Evolutionary conservation across 192 early-diverging fungal species (phyloP), one percentile per base, ranked within the genome.

Genomic region (Coemansia sp.): DNA sequence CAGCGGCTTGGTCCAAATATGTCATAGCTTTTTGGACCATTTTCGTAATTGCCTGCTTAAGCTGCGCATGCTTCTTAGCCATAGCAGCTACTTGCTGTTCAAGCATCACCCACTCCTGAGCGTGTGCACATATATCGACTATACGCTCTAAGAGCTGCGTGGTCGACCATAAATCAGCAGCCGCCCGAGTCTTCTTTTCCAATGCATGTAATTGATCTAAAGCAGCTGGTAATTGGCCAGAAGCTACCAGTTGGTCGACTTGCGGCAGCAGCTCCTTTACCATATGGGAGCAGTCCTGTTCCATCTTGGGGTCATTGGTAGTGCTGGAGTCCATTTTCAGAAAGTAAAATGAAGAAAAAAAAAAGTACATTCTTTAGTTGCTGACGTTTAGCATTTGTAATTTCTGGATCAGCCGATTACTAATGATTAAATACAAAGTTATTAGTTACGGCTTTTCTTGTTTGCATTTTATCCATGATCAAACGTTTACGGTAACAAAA

Each of bases 11-110:
- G 49, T 97, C 97, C 23, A 99, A 68, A 54, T 84, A 92, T 46
- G 82, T 75, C 86, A 95, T 95, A 5, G 90, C 87, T 65, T 92
- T 84, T 60, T 97, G 92, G 12, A 96, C 86, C 97, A 99, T 99
- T 54, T 86, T 90, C 10, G 89, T 86, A 23, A 93, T 91, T 36
- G 97, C 93, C 89, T 93, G 70, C 36, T 97, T 97, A 62, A 99
- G 78, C 61, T 96, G 88, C 16, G 92, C 97, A 79, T 96, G 91
- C 66, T 96, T 96, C 79, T 99, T 99, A n/a, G 93, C 89, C 51
- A 99, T 78, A 19, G 93, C 66, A 10, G 90, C 84, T 39, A 99
- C 86, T 57, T 96, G 79, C 61, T 99, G 94, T 70, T 94, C 92
- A 62, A 99, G 80, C 53, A 90, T 67, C 68, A 88, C 89, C 90